Evolutionary conservation across 2,329 filamentous ascomycete species (phyloP).

Genomic region (Colletotrichum sp.): DNA sequence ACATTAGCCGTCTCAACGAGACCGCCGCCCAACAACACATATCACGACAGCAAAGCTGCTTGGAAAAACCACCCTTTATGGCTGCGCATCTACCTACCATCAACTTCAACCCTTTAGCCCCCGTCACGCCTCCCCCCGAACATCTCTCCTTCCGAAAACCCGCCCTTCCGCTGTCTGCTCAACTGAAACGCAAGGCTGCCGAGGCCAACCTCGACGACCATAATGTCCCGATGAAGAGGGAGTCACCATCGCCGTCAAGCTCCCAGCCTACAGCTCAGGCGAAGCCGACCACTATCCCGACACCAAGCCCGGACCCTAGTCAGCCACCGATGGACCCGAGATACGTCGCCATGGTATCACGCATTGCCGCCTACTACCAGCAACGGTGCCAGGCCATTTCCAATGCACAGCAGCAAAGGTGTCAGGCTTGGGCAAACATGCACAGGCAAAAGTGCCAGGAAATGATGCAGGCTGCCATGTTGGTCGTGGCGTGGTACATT

Average conservation of each 20-base stretch:
- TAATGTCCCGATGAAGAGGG: constrained; percentile 10
- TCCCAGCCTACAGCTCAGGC: constrained; percentile 1
- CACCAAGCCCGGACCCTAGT: background rate
- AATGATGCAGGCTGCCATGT: constrained; percentile 53
- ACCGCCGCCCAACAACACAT: background rate
- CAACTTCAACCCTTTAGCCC: constrained; percentile 36
- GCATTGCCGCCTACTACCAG: constrained; percentile 54
- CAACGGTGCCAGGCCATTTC: constrained; percentile 52
- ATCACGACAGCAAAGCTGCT: background rate
- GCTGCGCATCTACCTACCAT: constrained; percentile 20
- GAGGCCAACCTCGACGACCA: constrained; percentile 9
- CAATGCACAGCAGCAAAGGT: constrained; percentile 52
- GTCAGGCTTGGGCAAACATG: constrained; percentile 51
- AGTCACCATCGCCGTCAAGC: background rate
- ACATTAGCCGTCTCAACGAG: background rate
- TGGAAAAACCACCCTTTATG: constrained; percentile 11
- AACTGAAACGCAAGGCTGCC: constrained; percentile 21
- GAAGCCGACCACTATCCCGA: background rate
- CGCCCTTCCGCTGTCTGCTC: constrained; percentile 15
- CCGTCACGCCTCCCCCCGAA: constrained; percentile 45
- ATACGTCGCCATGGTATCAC: constrained; percentile 50
- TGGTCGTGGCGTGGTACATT: constrained; percentile 56
- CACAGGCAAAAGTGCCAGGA: constrained; percentile 54
- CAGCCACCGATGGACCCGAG: constrained; percentile 39
- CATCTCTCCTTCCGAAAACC: constrained; percentile 34